A percentile compares a stretch with the other conserved stretches of the same genome.
These are phyloP conservation scores for Obelidium mucronatum DNA, from an alignment of 192 early-diverging fungal species.

Conservation along the genomic window DNA sequence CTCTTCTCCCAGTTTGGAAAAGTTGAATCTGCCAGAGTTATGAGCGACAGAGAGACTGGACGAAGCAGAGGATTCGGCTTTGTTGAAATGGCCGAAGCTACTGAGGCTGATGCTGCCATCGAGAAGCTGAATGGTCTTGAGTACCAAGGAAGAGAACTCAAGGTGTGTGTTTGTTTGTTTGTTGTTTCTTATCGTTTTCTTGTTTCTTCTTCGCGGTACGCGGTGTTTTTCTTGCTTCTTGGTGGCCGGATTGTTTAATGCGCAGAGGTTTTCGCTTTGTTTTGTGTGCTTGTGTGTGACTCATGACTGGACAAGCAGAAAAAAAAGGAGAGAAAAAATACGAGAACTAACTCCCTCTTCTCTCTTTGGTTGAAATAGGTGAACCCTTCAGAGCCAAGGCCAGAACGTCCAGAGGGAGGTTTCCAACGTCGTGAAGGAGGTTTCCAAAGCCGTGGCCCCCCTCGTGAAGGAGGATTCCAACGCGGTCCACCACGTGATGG, in stretches of 20 bases:
- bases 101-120: constrained; percentile 43
- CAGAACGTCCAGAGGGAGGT: constrained; percentile 7
- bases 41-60: constrained; percentile 71
- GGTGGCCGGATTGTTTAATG: too few relatives aligned
- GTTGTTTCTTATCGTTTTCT: neutral
- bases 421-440: constrained; percentile 14
- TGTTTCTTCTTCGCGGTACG: neutral
- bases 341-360: too few relatives aligned
- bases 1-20: constrained; percentile 70
- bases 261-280: too few relatives aligned
- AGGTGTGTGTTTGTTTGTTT: constrained; percentile 33
- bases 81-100: constrained; percentile 47
- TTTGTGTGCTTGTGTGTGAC: too few relatives aligned
- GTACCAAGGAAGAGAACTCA: constrained; percentile 42
- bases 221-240: neutral
- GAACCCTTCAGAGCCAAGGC: constrained; percentile 14
- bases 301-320: too few relatives aligned
- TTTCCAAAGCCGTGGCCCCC: neutral
- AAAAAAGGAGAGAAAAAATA: too few relatives aligned
- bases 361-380: neutral
- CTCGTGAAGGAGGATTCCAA: constrained; percentile 16
- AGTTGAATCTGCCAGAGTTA: constrained; percentile 72
- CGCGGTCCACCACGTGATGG: constrained; percentile 1
- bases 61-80: constrained; percentile 73
- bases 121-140: constrained; percentile 45